These are phyloP conservation scores for Rhizophora apiculata DNA, from an alignment of 345 rosid species.

Conservation along the genomic window DNA sequence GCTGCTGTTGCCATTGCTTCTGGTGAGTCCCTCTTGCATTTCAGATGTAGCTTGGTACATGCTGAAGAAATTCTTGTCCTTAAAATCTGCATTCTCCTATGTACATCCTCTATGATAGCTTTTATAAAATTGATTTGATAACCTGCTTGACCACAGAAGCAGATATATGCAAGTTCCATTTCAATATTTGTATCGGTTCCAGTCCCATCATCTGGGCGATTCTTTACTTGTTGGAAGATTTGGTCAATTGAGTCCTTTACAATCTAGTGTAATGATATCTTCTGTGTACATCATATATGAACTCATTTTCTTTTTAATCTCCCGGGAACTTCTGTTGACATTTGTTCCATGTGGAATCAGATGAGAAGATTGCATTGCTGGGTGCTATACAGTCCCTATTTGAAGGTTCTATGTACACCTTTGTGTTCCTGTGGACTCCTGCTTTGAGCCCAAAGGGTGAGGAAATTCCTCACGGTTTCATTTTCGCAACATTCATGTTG, in stretches of 20 bases:
- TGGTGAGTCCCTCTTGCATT: conserved; percentile 15
- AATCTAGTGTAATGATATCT: too few species aligned
- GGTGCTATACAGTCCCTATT: conserved; percentile 97
- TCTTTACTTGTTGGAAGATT: too few species aligned
- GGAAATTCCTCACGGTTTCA: conserved; percentile 95
- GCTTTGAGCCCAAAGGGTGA: conserved; percentile 84
- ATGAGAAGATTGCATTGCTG: conserved; percentile 91
- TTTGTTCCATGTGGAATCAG: conserved; percentile 34
- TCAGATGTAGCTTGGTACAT: neutral
- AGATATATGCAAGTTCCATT: too few species aligned
- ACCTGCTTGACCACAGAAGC: neutral
- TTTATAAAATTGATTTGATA: neutral
- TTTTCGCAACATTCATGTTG: conserved; percentile 97
- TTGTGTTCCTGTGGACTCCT: conserved; percentile 98
- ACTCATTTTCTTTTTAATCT: conserved; percentile 1
- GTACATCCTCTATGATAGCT: neutral
- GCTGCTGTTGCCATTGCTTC: conserved; percentile 36
- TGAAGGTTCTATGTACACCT: conserved; percentile 99
- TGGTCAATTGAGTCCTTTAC: too few species aligned
- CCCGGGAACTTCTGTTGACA: neutral
- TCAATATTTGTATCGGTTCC: too few species aligned
- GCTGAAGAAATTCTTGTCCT: neutral
- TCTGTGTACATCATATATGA: too few species aligned
- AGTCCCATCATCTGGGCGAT: too few species aligned
- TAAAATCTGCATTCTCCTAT: too few species aligned